Conservation (phyloP, 2,329 filamentous ascomycete genomes). For the Trichoderma gracile region DNA sequence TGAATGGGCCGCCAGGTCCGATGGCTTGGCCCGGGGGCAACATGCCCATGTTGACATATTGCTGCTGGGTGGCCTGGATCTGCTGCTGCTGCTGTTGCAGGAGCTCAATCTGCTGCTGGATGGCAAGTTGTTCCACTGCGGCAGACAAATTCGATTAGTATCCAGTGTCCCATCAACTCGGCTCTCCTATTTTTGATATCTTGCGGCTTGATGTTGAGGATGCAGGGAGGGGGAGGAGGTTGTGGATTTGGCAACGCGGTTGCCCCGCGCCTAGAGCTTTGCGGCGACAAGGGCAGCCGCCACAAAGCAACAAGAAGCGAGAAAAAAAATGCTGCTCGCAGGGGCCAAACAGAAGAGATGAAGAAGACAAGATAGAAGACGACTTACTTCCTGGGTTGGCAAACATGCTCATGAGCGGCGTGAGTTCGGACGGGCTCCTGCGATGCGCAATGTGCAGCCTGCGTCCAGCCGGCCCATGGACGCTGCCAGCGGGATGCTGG, state of each 20-base stretch:
- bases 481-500: conserved; percentile 55
- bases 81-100: conserved; percentile 98
- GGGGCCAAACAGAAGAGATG: not conserved
- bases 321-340: not conserved
- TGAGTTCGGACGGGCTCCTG: conserved; percentile 94
- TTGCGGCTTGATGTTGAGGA: not conserved
- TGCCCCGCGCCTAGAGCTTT: conserved; percentile 18
- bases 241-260: conserved; percentile 13
- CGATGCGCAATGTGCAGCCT: conserved; percentile 96
- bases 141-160: conserved; percentile 30
- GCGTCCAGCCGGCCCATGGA: conserved; percentile 76
- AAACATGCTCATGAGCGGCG: conserved; percentile 94
- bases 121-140: conserved; percentile 92
- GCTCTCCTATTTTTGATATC: not conserved
- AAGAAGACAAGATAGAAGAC: not conserved
- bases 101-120: conserved; percentile 97
- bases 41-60: conserved; percentile 97
- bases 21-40: conserved; percentile 79
- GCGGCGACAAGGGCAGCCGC: conserved; percentile 11
- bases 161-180: conserved; percentile 5
- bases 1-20: conserved; percentile 69
- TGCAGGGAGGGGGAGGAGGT: not conserved
- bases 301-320: not conserved
- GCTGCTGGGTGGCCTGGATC: conserved; percentile 92
- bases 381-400: conserved; percentile 64